phyloP scores from a whole-genome alignment of 139 green algal genomes.

The Picochlorum costavermella region DNA sequence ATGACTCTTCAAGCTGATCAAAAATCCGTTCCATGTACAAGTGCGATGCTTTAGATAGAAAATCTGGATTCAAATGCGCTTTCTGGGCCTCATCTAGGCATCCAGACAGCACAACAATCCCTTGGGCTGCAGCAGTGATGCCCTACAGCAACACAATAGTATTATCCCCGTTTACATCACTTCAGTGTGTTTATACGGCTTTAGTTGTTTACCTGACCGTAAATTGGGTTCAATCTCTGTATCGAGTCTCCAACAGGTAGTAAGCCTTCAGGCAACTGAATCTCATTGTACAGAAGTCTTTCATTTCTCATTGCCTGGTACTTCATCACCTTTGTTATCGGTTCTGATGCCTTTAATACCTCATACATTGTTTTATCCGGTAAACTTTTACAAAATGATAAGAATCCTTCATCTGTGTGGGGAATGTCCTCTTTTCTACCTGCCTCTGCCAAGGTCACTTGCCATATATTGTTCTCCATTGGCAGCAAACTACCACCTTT shows the following conservation, averaged over 20 bases:
- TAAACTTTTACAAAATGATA: conserved; percentile 5
- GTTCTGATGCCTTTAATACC: neutral
- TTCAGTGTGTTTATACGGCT: too few species aligned
- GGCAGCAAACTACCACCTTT: conserved; percentile 4
- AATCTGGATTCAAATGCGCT: too few species aligned
- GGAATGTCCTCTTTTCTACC: conserved; percentile 2
- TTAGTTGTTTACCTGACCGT: conserved; percentile 1
- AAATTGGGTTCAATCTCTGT: conserved; percentile 6
- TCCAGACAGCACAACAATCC: neutral
- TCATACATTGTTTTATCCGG: conserved; percentile 10
- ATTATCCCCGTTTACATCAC: too few species aligned
- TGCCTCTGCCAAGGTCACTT: conserved; percentile 10
- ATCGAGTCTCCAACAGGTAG: conserved; percentile 11
- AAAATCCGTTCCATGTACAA: neutral
- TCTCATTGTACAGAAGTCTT: neutral
- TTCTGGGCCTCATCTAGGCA: neutral
- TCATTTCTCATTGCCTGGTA: conserved; percentile 10
- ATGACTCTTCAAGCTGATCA: neutral
- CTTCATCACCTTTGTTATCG: neutral
- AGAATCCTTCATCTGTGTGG: neutral
- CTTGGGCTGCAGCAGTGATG: neutral
- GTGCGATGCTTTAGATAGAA: neutral
- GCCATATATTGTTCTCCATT: conserved; percentile 4
- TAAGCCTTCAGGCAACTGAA: neutral
- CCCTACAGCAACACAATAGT: neutral